These are phyloP conservation scores for Boletus sp. DNA, from an alignment of 1,284 basidiomycete species.

Conservation along the genomic window DNA sequence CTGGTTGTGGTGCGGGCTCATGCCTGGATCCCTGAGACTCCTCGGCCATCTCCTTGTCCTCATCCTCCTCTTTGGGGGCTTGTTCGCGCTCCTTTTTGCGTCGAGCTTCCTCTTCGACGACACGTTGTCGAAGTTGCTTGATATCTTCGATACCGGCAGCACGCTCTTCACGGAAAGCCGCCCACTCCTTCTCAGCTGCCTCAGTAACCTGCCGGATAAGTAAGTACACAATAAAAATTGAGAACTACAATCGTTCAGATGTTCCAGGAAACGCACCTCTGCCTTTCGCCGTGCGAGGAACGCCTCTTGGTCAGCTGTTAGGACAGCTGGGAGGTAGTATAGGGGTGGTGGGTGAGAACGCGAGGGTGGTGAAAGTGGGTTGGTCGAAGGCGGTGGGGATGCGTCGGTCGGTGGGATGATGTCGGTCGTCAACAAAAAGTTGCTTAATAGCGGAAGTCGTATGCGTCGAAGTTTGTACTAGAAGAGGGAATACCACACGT, in stretches of 20 bases:
- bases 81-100: constrained; percentile 48
- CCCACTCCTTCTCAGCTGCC: constrained; percentile 68
- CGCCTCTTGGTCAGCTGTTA: constrained; percentile 67
- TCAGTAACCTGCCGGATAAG: constrained; percentile 49
- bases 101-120: constrained; percentile 54
- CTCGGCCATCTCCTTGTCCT: constrained; percentile 29
- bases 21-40: constrained; percentile 16
- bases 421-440: constrained; percentile 76
- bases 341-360: constrained; percentile 71
- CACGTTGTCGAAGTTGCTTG: constrained; percentile 56
- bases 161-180: constrained; percentile 59
- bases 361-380: constrained; percentile 50
- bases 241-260: neutral
- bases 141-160: constrained; percentile 60
- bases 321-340: constrained; percentile 69
- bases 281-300: constrained; percentile 62
- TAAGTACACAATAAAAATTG: neutral
- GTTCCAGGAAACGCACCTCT: constrained; percentile 44
- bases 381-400: constrained; percentile 33
- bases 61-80: constrained; percentile 39
- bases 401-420: constrained; percentile 45
- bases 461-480: constrained; percentile 71
- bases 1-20: constrained; percentile 27
- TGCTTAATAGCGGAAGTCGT: constrained; percentile 66
- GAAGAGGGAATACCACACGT: constrained; percentile 3